phyloP scores from a whole-genome alignment of 1,284 basidiomycete genomes.

The Bondarzewia mesenterica region DNA sequence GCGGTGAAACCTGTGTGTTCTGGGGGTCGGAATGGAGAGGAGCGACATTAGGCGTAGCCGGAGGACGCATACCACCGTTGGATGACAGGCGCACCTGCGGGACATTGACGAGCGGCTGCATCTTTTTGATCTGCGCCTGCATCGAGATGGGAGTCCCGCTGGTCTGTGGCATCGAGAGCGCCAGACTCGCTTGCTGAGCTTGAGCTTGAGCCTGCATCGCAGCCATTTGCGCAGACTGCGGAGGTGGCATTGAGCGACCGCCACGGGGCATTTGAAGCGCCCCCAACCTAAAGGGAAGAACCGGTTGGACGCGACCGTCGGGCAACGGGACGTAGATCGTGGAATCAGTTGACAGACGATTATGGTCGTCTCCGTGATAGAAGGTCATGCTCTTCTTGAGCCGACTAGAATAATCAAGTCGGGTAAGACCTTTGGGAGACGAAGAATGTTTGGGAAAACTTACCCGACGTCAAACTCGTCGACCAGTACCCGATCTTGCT shows the following conservation, averaged over 20 bases:
- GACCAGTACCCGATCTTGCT: constrained; percentile 56
- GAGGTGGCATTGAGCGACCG: not conserved
- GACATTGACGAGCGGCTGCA: constrained; percentile 35
- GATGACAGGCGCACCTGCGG: constrained; percentile 53
- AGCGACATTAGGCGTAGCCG: constrained; percentile 22
- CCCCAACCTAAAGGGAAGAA: constrained; percentile 29
- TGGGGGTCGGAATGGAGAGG: constrained; percentile 11
- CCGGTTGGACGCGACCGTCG: constrained; percentile 31
- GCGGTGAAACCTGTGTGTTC: constrained; percentile 15
- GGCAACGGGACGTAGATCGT: constrained; percentile 27
- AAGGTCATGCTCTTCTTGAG: constrained; percentile 45
- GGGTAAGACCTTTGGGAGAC: not conserved
- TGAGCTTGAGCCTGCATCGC: constrained; percentile 7
- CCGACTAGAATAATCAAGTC: constrained; percentile 36
- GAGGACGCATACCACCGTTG: constrained; percentile 43
- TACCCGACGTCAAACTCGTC: constrained; percentile 65
- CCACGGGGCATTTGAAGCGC: constrained; percentile 12
- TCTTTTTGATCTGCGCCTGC: constrained; percentile 47
- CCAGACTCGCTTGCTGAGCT: constrained; percentile 2
- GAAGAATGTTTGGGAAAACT: constrained; percentile 16
- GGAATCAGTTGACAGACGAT: constrained; percentile 35
- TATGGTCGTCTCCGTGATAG: constrained; percentile 37
- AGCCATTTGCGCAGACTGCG: constrained; percentile 7
- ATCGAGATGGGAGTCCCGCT: constrained; percentile 40
- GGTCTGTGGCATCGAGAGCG: constrained; percentile 15